These are phyloP conservation scores for Ananas comosus DNA, from an alignment of 176 grass and related monocot species.

Conservation along the genomic window DNA sequence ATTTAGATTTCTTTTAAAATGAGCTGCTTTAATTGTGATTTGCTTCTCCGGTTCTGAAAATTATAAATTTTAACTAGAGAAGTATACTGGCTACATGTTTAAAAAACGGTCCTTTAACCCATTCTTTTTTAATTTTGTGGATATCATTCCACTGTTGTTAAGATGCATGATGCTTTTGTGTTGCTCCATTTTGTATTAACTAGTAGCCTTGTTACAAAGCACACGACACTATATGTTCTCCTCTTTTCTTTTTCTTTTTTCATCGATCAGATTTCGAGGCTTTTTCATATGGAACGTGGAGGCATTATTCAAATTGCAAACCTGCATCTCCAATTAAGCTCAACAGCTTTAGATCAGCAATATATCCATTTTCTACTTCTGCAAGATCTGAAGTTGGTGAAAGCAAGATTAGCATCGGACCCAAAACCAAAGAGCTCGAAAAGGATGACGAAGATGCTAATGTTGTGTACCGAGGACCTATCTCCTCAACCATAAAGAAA, in stretches of 20 bases:
- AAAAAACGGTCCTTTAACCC: too few relatives aligned
- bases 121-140: neutral
- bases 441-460: conserved; percentile 36
- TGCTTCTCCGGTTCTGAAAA: too few relatives aligned
- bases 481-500: conserved; percentile 98
- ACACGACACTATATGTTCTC: neutral
- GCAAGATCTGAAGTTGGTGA: conserved; percentile 37
- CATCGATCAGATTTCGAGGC: conserved; percentile 30
- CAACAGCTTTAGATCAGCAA: neutral
- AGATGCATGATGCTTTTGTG: neutral
- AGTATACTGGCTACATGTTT: too few relatives aligned
- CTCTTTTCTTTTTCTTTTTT: neutral
- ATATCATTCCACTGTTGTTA: neutral
- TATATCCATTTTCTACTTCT: conserved; percentile 21
- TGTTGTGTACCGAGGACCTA: conserved; percentile 66
- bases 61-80: too few relatives aligned
- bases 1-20: too few relatives aligned
- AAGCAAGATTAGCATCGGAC: conserved; percentile 82
- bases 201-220: neutral
- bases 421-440: conserved; percentile 44
- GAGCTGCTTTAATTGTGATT: too few relatives aligned
- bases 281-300: conserved; percentile 25
- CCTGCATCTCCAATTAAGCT: conserved; percentile 14
- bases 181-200: neutral
- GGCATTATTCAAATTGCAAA: conserved; percentile 34